phyloP scores from a whole-genome alignment of 2,329 filamentous ascomycete species.

The Beauveria caledonica region DNA sequence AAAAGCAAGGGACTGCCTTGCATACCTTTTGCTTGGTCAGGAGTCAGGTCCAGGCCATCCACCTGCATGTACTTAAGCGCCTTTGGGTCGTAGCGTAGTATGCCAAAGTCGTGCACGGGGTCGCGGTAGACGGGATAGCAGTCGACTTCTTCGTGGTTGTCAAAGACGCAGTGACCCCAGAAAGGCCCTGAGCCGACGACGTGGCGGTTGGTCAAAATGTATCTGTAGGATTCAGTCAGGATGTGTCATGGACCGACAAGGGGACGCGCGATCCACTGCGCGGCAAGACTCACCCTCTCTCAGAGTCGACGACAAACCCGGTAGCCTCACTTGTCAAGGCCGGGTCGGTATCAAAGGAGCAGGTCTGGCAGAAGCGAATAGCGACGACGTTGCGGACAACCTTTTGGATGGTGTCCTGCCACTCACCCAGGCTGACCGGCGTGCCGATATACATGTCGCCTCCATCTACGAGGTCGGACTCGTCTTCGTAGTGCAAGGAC shows the following conservation, averaged over 20 bases:
- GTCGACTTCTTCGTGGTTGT: constrained; percentile 96
- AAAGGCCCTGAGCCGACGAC: constrained; percentile 94
- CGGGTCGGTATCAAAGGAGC: constrained; percentile 94
- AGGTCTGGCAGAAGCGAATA: constrained; percentile 98
- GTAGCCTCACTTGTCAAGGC: constrained; percentile 93
- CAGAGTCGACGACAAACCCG: constrained; percentile 93
- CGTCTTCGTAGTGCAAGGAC: constrained; percentile 29
- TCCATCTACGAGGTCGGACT: constrained; percentile 35
- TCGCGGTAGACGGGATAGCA: constrained; percentile 96
- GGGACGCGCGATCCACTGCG: background rate
- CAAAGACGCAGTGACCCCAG: constrained; percentile 97
- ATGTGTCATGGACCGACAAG: background rate
- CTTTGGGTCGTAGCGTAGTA: constrained; percentile 90
- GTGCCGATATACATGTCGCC: constrained; percentile 30
- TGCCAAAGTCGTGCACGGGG: constrained; percentile 96
- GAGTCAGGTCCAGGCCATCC: constrained; percentile 68
- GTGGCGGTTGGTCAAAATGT: constrained; percentile 83
- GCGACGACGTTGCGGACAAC: constrained; percentile 95
- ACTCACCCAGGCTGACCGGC: constrained; percentile 51
- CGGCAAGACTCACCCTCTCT: constrained; percentile 57
- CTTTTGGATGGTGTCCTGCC: constrained; percentile 90
- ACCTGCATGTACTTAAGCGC: constrained; percentile 97
- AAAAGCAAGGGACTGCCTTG: background rate
- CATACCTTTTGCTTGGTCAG: constrained; percentile 68
- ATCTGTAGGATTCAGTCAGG: constrained; percentile 31